A percentile compares a stretch with the other conserved stretches of the same genome.
Conservation (phyloP, 176 grass and related monocot species). For the Secale cereale region DNA sequence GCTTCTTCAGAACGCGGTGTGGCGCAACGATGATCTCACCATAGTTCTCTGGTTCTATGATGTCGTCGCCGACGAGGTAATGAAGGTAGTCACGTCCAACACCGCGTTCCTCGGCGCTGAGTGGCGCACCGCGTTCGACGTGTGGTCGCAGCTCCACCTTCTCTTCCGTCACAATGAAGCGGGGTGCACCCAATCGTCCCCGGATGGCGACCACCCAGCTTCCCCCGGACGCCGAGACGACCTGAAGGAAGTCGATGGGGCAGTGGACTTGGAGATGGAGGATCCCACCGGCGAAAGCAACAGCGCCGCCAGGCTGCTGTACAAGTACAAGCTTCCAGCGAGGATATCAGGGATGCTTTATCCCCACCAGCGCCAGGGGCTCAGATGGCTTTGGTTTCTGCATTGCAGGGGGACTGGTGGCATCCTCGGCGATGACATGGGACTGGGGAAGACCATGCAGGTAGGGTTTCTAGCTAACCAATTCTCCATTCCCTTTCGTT, state of each 20-base stretch:
- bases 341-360: slow-evolving; percentile 67
- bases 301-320: slow-evolving; percentile 7
- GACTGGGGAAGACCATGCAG: slow-evolving; percentile 73
- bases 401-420: slow-evolving; percentile 68
- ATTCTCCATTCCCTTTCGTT: background rate
- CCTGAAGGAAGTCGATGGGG: slow-evolving; percentile 17
- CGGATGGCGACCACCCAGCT: no score
- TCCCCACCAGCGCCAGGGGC: slow-evolving; percentile 62
- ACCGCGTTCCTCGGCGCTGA: no score
- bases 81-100: no score
- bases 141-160: no score
- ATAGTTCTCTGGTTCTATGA: no score
- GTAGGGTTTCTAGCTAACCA: background rate
- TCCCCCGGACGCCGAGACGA: background rate
- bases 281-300: slow-evolving; percentile 34
- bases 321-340: slow-evolving; percentile 50
- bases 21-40: no score
- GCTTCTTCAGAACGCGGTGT: no score
- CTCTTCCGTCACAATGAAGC: no score
- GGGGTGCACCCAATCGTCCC: background rate
- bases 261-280: slow-evolving; percentile 45
- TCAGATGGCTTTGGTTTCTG: slow-evolving; percentile 73
- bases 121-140: no score
- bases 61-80: no score
- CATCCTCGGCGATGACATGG: slow-evolving; percentile 62